Evolutionary conservation across 768 basidiomycete genomes (phyloP), one percentile per base, ranked within the genome.

Genomic region (Mycena venus): DNA sequence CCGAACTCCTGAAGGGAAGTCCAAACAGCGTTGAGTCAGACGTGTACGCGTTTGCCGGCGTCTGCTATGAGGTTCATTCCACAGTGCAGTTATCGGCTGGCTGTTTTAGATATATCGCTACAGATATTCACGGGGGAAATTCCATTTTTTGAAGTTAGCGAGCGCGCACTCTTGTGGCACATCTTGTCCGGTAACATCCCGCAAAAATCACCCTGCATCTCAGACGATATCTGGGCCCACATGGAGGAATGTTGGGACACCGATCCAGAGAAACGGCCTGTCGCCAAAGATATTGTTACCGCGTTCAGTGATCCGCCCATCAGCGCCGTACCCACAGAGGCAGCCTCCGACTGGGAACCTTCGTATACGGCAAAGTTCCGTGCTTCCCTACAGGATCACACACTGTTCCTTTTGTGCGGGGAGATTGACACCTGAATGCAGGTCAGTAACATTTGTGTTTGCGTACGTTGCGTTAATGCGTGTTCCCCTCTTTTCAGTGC

Each of bases 41-140:
- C 67, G 65, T 83, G 12, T 83, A 80, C 47, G 80, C 80, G 10
- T 82, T 79, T 76, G 76, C 74, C 25, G 77, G 79, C 31, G 75
- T 79, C 23, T 80, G 76, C 34, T 81, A 81, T 51, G 82, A 83
- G 73, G 82, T 80, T 63, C 27, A 60, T 49, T 49, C 47, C 47
- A 49, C 38, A 34, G 49, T 34, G 14, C 61, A 40, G 42, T 49
- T 23, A 36, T 59, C 11, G 49, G n/a, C 38, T 8, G 27, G 2
- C 68, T 25, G 14, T 42, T 38, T 32, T 15, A 6, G 55, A 49
- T 14, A 31, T 38, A 23, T 55, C 19, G 31, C 32, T 11, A 36
- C 55, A 81, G 81, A 74, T 82, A 11, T 78, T 79, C 63, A 81
- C 81, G 7, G 77, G 75, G n/a, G 58, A 74, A 11, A 9, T 70